Percentiles rank a stretch among this genome's conserved stretches.
These are phyloP conservation scores for Rhexocercosporidium sp. DNA, from an alignment of 2,329 filamentous ascomycete species.

Conservation along the genomic window DNA sequence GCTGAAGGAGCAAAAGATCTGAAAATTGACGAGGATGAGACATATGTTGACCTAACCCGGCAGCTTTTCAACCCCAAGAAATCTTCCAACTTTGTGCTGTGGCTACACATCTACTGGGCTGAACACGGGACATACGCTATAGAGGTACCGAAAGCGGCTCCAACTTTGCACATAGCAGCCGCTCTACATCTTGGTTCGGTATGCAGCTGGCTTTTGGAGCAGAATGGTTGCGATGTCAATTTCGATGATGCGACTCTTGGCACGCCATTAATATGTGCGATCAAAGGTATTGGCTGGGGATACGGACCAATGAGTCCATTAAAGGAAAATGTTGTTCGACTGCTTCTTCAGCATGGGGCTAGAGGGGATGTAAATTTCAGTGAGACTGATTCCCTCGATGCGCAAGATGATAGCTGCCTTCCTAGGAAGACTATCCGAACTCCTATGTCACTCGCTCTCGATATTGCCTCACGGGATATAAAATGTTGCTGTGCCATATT, in stretches of 20 bases:
- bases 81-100: conserved; percentile 14
- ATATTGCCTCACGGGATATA: not conserved
- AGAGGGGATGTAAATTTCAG: not conserved
- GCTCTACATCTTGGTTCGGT: conserved; percentile 3
- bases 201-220: conserved; percentile 18
- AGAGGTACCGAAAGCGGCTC: not conserved
- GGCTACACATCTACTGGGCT: conserved; percentile 16
- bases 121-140: not conserved
- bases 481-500: not conserved
- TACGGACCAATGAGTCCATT: not conserved
- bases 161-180: conserved; percentile 19
- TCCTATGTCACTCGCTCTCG: conserved; percentile 4
- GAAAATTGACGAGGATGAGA: not conserved
- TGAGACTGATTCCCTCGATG: not conserved
- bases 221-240: conserved; percentile 15
- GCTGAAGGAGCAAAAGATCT: not conserved
- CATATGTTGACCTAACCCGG: not conserved
- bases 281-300: not conserved
- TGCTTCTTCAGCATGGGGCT: not conserved
- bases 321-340: not conserved
- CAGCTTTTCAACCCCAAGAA: conserved; percentile 15
- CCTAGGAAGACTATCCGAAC: not conserved
- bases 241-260: conserved; percentile 13
- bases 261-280: conserved; percentile 14
- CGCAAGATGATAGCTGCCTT: not conserved